phyloP scores from a whole-genome alignment of 768 basidiomycete genomes.

The Suillus bovinus region DNA sequence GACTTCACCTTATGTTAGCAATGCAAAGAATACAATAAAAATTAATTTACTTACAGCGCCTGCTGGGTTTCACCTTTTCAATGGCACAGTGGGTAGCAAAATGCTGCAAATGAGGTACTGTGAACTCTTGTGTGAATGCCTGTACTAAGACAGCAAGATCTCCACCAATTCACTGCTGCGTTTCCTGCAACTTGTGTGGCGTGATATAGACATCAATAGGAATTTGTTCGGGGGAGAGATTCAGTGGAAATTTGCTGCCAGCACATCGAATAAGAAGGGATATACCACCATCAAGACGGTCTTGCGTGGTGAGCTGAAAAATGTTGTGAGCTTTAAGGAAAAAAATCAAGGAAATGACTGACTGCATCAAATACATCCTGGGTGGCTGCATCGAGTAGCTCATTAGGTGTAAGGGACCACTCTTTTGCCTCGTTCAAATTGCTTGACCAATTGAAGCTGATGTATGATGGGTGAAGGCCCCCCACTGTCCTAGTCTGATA shows the following conservation, averaged over 20 bases:
- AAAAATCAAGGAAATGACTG: background rate
- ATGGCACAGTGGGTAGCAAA: conserved; percentile 8
- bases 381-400: background rate
- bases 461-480: conserved; percentile 11
- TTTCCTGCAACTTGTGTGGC: background rate
- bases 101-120: conserved; percentile 5
- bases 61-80: conserved; percentile 2
- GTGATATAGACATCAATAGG: conserved; percentile 8
- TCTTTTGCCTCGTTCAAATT: background rate
- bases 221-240: background rate
- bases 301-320: conserved; percentile 11
- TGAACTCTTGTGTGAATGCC: conserved; percentile 13
- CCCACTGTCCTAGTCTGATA: conserved; percentile 1
- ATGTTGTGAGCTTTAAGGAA: background rate
- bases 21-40: background rate
- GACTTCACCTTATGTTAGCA: background rate
- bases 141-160: conserved; percentile 8
- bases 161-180: background rate
- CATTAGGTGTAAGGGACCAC: background rate
- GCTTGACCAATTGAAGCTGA: conserved; percentile 5
- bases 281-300: conserved; percentile 10
- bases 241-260: conserved; percentile 1
- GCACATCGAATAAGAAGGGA: conserved; percentile 11
- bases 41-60: background rate
- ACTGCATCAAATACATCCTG: conserved; percentile 4